These are phyloP conservation scores for Decorospora gaudefroyi DNA, from an alignment of 2,329 filamentous ascomycete genomes.

Conservation along the genomic window DNA sequence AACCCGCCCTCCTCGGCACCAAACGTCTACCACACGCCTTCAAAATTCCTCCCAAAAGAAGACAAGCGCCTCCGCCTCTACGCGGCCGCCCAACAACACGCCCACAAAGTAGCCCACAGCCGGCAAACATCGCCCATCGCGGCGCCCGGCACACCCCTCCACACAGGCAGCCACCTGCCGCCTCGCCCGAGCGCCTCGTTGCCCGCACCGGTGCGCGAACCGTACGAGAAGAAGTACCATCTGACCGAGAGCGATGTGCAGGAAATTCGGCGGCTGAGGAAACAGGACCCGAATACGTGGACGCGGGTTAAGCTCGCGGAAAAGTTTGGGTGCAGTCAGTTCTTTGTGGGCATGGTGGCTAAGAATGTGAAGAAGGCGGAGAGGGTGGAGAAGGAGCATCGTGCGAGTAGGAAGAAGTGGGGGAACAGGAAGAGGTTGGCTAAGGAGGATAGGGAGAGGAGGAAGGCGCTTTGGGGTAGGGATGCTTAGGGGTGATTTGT, in stretches of 20 bases:
- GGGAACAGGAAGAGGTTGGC: constrained; percentile 63
- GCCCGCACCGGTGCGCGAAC: constrained; percentile 56
- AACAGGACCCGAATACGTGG: constrained; percentile 62
- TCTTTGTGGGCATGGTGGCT: constrained; percentile 65
- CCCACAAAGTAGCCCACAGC: constrained; percentile 28
- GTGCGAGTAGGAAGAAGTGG: constrained; percentile 63
- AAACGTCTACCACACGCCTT: constrained; percentile 66
- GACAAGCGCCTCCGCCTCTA: constrained; percentile 60
- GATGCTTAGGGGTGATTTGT: constrained; percentile 56
- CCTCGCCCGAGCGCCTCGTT: constrained; percentile 42
- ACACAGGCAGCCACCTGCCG: constrained; percentile 22
- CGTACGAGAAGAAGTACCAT: constrained; percentile 65
- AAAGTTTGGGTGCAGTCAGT: constrained; percentile 65
- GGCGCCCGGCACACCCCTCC: constrained; percentile 36
- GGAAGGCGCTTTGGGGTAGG: constrained; percentile 64
- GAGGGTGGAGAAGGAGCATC: constrained; percentile 54
- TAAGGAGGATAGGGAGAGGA: constrained; percentile 63
- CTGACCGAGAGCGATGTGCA: constrained; percentile 60
- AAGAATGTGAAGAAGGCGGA: constrained; percentile 51
- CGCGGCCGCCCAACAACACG: constrained; percentile 36
- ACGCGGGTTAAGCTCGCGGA: constrained; percentile 63
- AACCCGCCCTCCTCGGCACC: constrained; percentile 68
- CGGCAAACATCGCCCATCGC: constrained; percentile 32
- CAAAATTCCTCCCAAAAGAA: constrained; percentile 64
- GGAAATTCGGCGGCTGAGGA: constrained; percentile 62